Percentiles rank a stretch among this genome's conserved stretches.
phyloP scores from a whole-genome alignment of 176 grass and related monocot genomes.

The Sorghum bicolor region Sorghum_bicolor_NCBIv3 NC_012872.2:66989501-66990000 shows the following conservation, averaged over 20 bases:
- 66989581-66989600: neutral
- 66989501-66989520: neutral
- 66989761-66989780: neutral
- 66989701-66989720: neutral
- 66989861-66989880: neutral
- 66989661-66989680: neutral
- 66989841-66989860: constrained; percentile 7
- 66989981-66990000: constrained; percentile 99
- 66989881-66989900: neutral
- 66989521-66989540: neutral
- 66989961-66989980: constrained; percentile 99
- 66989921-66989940: neutral
- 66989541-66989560: neutral
- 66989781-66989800: neutral
- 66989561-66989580: neutral
- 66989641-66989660: neutral
- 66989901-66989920: neutral
- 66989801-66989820: neutral
- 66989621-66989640: neutral
- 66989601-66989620: neutral
- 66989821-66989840: neutral
- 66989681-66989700: neutral
- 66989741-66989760: neutral
- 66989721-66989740: neutral
- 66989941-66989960: constrained; percentile 69